These are phyloP conservation scores for Helichrysum umbraculigerum DNA, from an alignment of 129 eudicot species.

Conservation along the genomic window DNA sequence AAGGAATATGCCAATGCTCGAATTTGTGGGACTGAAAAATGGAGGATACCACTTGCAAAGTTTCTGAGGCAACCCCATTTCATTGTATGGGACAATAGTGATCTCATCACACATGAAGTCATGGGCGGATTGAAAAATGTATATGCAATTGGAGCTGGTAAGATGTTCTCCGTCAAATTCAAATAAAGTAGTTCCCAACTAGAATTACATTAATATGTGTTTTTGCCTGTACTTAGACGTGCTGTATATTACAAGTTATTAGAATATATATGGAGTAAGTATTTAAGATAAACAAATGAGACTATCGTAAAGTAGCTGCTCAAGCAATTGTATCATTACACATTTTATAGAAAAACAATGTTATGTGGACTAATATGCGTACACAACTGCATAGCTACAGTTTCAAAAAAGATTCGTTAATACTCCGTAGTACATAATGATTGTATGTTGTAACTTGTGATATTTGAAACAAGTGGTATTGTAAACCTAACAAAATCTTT, in stretches of 20 bases:
- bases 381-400: constrained; percentile 5
- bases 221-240: not conserved
- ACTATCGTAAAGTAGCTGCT: constrained; percentile 5
- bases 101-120: constrained; percentile 86
- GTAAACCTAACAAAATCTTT: not conserved
- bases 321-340: not conserved
- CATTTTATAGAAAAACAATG: constrained; percentile 4
- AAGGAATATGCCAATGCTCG: constrained; percentile 96
- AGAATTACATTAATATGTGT: not conserved
- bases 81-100: constrained; percentile 90
- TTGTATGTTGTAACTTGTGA: constrained; percentile 3
- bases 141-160: constrained; percentile 97
- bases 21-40: constrained; percentile 75
- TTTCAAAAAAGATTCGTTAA: not conserved
- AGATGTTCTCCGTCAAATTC: not conserved
- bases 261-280: not conserved
- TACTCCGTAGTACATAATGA: not conserved
- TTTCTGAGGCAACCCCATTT: constrained; percentile 82
- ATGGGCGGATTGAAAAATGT: constrained; percentile 95
- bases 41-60: constrained; percentile 72
- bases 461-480: not conserved
- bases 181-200: not conserved
- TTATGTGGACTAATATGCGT: not conserved
- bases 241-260: not conserved
- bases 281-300: not conserved